These are phyloP conservation scores for Isabelozyma pseudorhagii DNA, from an alignment of 805 yeast genomes.

Conservation along the genomic window DNA sequence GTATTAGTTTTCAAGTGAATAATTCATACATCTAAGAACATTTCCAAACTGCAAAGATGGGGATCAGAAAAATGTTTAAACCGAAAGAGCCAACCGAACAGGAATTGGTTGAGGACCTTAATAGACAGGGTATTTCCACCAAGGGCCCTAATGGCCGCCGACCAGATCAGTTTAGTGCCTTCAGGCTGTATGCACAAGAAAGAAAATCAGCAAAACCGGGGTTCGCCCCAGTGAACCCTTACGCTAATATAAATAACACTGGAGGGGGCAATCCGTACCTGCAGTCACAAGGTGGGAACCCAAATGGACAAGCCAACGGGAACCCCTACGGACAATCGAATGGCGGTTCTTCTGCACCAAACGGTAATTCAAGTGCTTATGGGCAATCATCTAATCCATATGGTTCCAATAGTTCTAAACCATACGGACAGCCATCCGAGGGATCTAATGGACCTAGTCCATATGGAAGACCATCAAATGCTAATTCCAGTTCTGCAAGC, in stretches of 20 bases:
- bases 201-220: slow-evolving; percentile 32
- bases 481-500: neutral
- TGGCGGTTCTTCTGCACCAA: neutral
- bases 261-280: slow-evolving; percentile 11
- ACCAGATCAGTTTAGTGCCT: slow-evolving; percentile 50
- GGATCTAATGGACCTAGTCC: slow-evolving; percentile 3
- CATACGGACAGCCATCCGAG: neutral
- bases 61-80: slow-evolving; percentile 43
- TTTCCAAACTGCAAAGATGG: slow-evolving; percentile 28
- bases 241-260: slow-evolving; percentile 25
- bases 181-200: slow-evolving; percentile 46
- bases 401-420: neutral
- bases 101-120: slow-evolving; percentile 41
- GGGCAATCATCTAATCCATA: neutral
- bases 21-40: neutral
- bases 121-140: slow-evolving; percentile 40
- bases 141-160: slow-evolving; percentile 26
- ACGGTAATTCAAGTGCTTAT: neutral
- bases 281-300: neutral
- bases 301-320: neutral
- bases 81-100: slow-evolving; percentile 50
- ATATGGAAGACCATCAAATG: slow-evolving; percentile 2
- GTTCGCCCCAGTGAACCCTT: slow-evolving; percentile 40
- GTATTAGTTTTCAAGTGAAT: neutral
- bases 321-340: neutral